Conservation (phyloP, 306 rosid genomes). For the Citrullus colocynthis region DNA sequence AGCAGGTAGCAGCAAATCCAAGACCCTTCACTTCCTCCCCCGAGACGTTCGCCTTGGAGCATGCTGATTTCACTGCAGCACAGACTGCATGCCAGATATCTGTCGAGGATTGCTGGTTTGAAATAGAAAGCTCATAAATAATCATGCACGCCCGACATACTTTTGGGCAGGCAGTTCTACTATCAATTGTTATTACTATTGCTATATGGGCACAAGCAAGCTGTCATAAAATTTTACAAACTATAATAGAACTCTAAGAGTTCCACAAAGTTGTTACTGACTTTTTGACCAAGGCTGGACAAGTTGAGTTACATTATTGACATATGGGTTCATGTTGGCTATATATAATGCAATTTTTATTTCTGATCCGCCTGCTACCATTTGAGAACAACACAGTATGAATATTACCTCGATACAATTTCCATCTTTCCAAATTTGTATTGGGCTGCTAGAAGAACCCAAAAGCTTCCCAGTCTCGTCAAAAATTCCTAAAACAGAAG, state of each 20-base stretch:
- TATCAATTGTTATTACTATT: no score
- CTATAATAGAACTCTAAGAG: neutral
- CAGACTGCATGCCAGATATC: conserved; percentile 96
- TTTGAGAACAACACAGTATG: conserved; percentile 2
- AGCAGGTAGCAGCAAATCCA: conserved; percentile 95
- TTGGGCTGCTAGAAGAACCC: conserved; percentile 77
- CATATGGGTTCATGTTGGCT: neutral
- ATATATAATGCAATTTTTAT: neutral
- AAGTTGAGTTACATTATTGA: neutral
- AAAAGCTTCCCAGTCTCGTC: conserved; percentile 83
- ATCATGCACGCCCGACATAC: conserved; percentile 10
- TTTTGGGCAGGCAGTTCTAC: neutral
- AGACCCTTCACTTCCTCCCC: conserved; percentile 63
- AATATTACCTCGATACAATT: conserved; percentile 57
- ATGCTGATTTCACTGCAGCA: conserved; percentile 75
- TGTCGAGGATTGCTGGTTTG: conserved; percentile 90
- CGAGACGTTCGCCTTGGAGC: conserved; percentile 53
- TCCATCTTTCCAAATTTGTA: conserved; percentile 92
- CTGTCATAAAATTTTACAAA: neutral
- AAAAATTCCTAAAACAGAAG: conserved; percentile 49
- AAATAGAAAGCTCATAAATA: conserved; percentile 12
- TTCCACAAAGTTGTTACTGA: neutral
- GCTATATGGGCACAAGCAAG: neutral
- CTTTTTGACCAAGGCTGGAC: neutral
- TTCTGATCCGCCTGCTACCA: neutral